phyloP scores from a whole-genome alignment of 805 yeast species.

The Saccharomycopsis fodiens region DNA sequence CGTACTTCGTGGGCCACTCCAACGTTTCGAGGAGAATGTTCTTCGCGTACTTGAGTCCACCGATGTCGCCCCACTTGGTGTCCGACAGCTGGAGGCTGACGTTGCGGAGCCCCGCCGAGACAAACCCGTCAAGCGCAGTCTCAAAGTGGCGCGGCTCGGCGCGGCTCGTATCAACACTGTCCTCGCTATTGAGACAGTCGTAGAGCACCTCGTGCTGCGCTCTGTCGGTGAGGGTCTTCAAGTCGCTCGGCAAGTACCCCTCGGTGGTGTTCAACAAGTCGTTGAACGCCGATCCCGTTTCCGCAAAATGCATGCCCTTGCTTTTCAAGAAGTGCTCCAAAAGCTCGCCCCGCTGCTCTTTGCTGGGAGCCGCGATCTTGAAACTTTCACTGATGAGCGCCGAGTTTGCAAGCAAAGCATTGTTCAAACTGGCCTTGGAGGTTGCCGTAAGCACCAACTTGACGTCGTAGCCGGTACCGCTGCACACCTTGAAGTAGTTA shows the following conservation, averaged over 20 bases:
- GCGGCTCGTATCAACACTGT: neutral
- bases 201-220: slow-evolving; percentile 43
- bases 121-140: slow-evolving; percentile 55
- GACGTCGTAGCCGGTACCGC: slow-evolving; percentile 32
- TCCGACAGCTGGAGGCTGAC: slow-evolving; percentile 76
- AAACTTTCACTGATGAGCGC: slow-evolving; percentile 51
- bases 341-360: slow-evolving; percentile 45
- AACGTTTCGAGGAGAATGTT: slow-evolving; percentile 72
- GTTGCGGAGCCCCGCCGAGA: slow-evolving; percentile 79
- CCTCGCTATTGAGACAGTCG: slow-evolving; percentile 1
- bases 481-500: slow-evolving; percentile 33
- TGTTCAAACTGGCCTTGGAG: slow-evolving; percentile 59
- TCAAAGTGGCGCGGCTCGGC: slow-evolving; percentile 32
- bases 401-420: slow-evolving; percentile 56
- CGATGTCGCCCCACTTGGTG: slow-evolving; percentile 80
- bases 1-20: slow-evolving; percentile 96
- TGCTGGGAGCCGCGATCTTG: slow-evolving; percentile 62
- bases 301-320: slow-evolving; percentile 29
- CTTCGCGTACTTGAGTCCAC: slow-evolving; percentile 78
- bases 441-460: slow-evolving; percentile 52
- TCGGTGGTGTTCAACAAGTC: slow-evolving; percentile 69
- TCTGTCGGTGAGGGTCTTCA: slow-evolving; percentile 64
- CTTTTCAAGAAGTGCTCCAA: slow-evolving; percentile 35
- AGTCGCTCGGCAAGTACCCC: slow-evolving; percentile 82
- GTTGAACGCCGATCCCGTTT: slow-evolving; percentile 26